These are phyloP conservation scores for Delitschia confertaspora DNA, from an alignment of 495 filamentous ascomycete genomes.

Conservation along the genomic window DNA sequence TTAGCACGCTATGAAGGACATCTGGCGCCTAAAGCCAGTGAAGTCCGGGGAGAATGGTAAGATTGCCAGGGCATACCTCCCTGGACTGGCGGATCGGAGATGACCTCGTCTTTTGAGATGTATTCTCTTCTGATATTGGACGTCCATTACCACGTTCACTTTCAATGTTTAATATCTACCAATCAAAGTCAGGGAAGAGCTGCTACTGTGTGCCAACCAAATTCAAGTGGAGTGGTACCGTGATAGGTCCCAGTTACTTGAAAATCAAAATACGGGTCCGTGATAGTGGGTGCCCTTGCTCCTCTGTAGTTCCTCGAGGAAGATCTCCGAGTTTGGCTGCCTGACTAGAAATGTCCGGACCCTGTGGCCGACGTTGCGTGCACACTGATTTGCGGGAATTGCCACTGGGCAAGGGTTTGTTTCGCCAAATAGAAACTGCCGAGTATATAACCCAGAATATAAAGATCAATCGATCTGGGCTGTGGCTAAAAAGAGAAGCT, in stretches of 20 bases:
- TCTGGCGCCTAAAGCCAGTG: conserved; percentile 21
- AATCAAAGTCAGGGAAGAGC: background rate
- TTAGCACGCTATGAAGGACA: conserved; percentile 6
- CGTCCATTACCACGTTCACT: conserved; percentile 1
- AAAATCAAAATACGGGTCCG: background rate
- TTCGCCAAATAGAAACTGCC: conserved; percentile 18
- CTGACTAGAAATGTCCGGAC: conserved; percentile 6
- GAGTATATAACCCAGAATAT: conserved; percentile 2
- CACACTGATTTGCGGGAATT: conserved; percentile 17
- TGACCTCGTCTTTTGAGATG: conserved; percentile 9
- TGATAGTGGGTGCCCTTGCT: background rate
- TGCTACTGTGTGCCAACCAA: background rate
- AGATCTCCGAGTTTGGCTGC: background rate
- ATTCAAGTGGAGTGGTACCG: conserved; percentile 6
- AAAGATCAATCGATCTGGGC: conserved; percentile 13
- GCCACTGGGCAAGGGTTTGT: conserved; percentile 4
- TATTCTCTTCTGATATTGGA: conserved; percentile 7
- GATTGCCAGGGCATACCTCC: conserved; percentile 2
- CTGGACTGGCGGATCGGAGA: conserved; percentile 8
- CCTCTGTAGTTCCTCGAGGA: background rate
- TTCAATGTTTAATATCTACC: background rate
- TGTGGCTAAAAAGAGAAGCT: conserved; percentile 1
- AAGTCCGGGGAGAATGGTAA: background rate
- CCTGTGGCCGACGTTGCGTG: conserved; percentile 9
- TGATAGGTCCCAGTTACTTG: conserved; percentile 5